Base-by-base conservation (phyloP, 1,284 basidiomycete species). In the Fistulina hepatica region DNA sequence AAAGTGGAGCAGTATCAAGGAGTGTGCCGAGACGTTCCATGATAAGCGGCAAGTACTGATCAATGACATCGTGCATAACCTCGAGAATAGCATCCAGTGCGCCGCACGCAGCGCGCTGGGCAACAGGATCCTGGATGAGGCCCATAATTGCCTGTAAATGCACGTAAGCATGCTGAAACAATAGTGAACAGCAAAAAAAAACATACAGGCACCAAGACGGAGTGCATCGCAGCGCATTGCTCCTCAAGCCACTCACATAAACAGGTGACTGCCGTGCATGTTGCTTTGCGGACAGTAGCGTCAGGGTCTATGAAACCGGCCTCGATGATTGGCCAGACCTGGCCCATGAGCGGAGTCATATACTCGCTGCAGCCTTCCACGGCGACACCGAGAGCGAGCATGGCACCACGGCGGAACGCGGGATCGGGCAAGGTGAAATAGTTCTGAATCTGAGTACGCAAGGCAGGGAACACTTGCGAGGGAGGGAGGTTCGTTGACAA, bases 351-450 rank as follows among this genome's bases (percentile, higher is more conserved):
- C 5, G 94, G 92, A 22, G 90, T 89, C 73, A 98, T 97, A 65
- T 73, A 98, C 65, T 98, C 92, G 60, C 88, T 92, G 69, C 94
- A 97, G 17, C 95, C 95, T 60, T 99, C 95, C 42, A 98, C 92
- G 34, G 82, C 78, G 34, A 98, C 90, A 51, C 94, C 95, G 42
- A 99, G 82, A 4, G 94, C 85, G 57, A 97, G 90, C 66, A 98
- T 83, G 6, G 93, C 95, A 34, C 90, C 89, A 48, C 95, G 93
- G 45, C 95, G 84, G 49, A 72, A 61, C 38, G 76, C 66, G 2
- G 84, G 71, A 48, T 94, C 80, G n/a, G 75, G 59, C 5, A 84
- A 90, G 10, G 71, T 67, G 65, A 92, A 86, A 62, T 92, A 94
- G 43, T 81, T 69, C 46, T 78, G 70, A 41, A 95, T 84, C 49